Base-by-base conservation (phyloP, 805 yeast species). In the Wickerhamiella alocasiicola region DNA sequence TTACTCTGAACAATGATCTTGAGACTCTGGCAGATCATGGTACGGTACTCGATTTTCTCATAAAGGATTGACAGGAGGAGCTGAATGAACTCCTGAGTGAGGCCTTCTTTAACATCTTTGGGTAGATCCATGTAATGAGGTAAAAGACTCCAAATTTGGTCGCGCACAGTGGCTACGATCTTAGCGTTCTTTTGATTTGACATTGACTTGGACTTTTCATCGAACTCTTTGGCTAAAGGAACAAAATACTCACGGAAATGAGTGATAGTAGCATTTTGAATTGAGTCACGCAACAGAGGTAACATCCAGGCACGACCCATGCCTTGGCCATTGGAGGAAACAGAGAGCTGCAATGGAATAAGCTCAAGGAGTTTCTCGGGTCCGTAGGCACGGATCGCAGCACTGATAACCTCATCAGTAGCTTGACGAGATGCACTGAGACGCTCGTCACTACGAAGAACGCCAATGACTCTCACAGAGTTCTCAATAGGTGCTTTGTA, bases 261-360 rank as follows among this genome's bases (percentile, higher is more conserved):
- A 0, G 70, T 64, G 42, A 91, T 64, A 35, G 70, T 67, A 2
- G 96, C 79, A 52, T 74, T 71, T 51, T 77, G 71, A 20, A 84
- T 80, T 53, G 82, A 76, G 53, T 87, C 96, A 63, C 96, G 78
- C 46, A 91, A 69, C 25, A 91, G 57, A 9, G 98, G 98, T 48
- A 91, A 69, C 51, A 91, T 55, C 96, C 97, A 91, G 34, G 96
- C 96, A 56, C 97, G 74, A 34, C 96, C 96, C n/a, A 77, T 70
- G 31, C 69, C 67, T 24, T 63, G 60, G 2, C 47, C 57, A 20
- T 20, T 29, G 4, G 78, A 73, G 34, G 70, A 69, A 5, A 36
- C 39, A 2, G 45, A 27, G 51, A 91, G 67, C 55, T 88, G 84
- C 54, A 91, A 66, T 5, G 99, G 97, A 25, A 91, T 66, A 4